Evolutionary conservation across 2,329 filamentous ascomycete genomes (phyloP), one percentile per base, ranked within the genome.

Genomic region (Dothistroma pini): DNA sequence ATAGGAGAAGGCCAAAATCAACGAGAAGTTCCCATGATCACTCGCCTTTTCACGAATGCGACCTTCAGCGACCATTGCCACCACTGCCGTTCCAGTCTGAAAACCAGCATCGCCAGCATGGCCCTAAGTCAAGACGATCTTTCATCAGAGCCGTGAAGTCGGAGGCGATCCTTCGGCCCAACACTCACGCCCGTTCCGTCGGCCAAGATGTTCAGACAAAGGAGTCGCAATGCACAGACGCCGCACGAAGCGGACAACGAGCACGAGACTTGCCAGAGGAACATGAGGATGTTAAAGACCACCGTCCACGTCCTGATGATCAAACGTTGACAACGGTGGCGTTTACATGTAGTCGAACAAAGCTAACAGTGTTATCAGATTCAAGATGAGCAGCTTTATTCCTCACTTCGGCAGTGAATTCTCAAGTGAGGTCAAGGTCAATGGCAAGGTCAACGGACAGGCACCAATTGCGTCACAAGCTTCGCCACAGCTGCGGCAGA

Each of bases 401-500:
- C 32, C 51, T 11, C 51, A 53, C 19, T 53, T 48, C 31, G 57
- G 21, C 57, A 53, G 25, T 51, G 50, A 54, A 49, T 29, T 53
- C 14, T 53, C 57, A 8, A 29, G 31, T 7, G 6, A 52, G 47
- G 14, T n/a, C 29, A 50, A 55, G 9, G 54, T n/a, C 22, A 57
- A 57, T 29, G 58, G 58, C 29, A 55, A 50, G 12, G 54, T 47
- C 22, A 51, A 57, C n/a, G 58, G 58, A 12, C 22, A 38, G 16
- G 32, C 41, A 22, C 52, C 60, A 11, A 61, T 58, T 14, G 67
- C 66, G 38, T 66, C 69, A 22, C 47, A 68, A 25, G 51, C 60
- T 21, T 63, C 64, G 11, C 66, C 67, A 4, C 65, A 68, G n/a
- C 58, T 73, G n/a, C 67, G 72, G 22, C 64, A 64, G 48, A 54